Base-by-base conservation (phyloP, 2,329 filamentous ascomycete species). In the Bisporella sp. region DNA sequence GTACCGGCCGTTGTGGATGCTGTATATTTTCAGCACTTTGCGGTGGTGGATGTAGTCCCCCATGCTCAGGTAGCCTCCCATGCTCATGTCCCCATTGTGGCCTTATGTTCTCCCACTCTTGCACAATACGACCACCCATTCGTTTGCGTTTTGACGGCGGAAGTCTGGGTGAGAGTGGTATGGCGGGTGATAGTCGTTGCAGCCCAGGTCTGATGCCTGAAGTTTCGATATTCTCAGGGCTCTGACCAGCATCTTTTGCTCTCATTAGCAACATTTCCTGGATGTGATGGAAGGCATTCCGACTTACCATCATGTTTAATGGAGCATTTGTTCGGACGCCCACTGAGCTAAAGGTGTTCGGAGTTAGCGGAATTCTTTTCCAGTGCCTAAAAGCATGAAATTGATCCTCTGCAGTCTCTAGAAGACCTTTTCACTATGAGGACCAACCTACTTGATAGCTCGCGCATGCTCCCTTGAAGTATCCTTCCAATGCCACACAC, bases 401-500 rank as follows among this genome's bases (percentile, higher is more conserved):
- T n/a, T n/a, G n/a, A n/a, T n/a, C n/a, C n/a, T n/a, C n/a, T n/a
- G n/a, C n/a, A n/a, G n/a, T n/a, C n/a, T n/a, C n/a, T n/a, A n/a
- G n/a, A n/a, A n/a, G n/a, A n/a, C n/a, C n/a, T n/a, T n/a, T n/a
- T n/a, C n/a, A n/a, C n/a, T n/a, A n/a, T n/a, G n/a, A n/a, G n/a
- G n/a, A n/a, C n/a, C n/a, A n/a, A n/a, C n/a, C n/a, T 12, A 64
- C 51, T 49, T 65, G 62, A 51, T 62, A 65, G 37, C 57, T 60
- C 7, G 63, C 63, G 47, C 63, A 65, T 47, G 63, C 63, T 33
- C 63, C 63, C 49, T 64, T 64, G 52, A 65, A 65, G 50, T 60
- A 65, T 5, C 62, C 62, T 21, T 62, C 60, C 29, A 65, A 49
- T 29, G 61, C 62, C 28, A 65, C 57, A 40, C 63, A 65, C 32